Conservation (phyloP, 768 basidiomycete species). For the Leccinellum luteum region DNA sequence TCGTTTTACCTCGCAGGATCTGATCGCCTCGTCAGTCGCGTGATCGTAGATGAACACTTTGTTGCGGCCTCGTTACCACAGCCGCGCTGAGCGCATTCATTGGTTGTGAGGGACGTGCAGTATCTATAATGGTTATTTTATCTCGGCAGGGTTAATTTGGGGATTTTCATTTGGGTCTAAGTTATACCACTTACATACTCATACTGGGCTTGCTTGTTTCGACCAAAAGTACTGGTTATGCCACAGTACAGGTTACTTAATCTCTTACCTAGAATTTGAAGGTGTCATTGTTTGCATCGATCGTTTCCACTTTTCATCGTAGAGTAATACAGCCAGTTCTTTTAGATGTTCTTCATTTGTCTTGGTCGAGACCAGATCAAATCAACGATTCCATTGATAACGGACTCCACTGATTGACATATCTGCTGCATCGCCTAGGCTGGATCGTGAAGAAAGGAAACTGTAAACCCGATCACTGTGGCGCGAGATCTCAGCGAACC, state of each 20-base stretch:
- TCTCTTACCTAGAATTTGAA: conserved; percentile 7
- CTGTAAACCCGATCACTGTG: conserved; percentile 7
- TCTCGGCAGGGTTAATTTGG: conserved; percentile 23
- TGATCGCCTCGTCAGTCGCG: conserved; percentile 26
- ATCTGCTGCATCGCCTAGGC: background rate
- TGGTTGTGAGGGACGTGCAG: conserved; percentile 15
- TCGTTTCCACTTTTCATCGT: conserved; percentile 8
- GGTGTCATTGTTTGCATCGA: conserved; percentile 11
- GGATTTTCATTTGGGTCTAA: conserved; percentile 23
- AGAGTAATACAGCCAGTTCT: conserved; percentile 6
- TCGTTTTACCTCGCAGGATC: background rate
- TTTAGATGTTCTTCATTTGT: background rate
- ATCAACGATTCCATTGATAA: conserved; percentile 10
- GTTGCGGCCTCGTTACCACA: conserved; percentile 10
- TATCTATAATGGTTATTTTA: conserved; percentile 19
- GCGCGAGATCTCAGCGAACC: conserved; percentile 27
- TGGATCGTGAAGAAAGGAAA: conserved; percentile 2
- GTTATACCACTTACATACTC: conserved; percentile 23
- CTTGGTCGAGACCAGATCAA: conserved; percentile 11
- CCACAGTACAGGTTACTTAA: conserved; percentile 17
- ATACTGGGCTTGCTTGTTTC: conserved; percentile 4
- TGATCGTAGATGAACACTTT: conserved; percentile 28
- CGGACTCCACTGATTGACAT: conserved; percentile 3
- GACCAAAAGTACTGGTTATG: conserved; percentile 23
- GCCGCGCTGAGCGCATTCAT: conserved; percentile 22